A percentile compares a stretch with the other conserved stretches of the same genome.
Conservation (phyloP, 495 filamentous ascomycete species). For the Pseudomonodictys pantanalensis region DNA sequence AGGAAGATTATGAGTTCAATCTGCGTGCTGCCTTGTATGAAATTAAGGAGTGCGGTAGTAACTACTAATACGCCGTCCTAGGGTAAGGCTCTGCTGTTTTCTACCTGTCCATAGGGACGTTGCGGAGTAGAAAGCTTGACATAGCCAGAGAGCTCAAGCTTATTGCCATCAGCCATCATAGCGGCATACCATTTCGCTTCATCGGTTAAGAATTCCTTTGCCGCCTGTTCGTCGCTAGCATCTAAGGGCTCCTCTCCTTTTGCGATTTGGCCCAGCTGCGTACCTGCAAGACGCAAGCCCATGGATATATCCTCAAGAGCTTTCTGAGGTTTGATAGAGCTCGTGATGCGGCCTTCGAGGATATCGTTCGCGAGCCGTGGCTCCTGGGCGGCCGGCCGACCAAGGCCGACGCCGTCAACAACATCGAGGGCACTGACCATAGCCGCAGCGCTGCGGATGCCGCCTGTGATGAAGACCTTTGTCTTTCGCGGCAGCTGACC, state of each 20-base stretch:
- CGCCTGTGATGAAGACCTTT: conserved; percentile 59
- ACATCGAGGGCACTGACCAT: conserved; percentile 54
- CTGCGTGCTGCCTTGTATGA: neutral
- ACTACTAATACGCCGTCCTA: neutral
- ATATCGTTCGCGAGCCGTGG: conserved; percentile 6
- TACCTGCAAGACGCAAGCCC: neutral
- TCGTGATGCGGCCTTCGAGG: neutral
- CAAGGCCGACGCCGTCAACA: conserved; percentile 10
- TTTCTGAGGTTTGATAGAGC: conserved; percentile 4
- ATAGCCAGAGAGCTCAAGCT: neutral
- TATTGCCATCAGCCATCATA: neutral
- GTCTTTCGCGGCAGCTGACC: conserved; percentile 40
- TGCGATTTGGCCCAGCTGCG: neutral
- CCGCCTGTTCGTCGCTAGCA: neutral
- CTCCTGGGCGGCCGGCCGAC: conserved; percentile 9
- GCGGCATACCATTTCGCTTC: neutral
- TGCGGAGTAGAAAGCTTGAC: neutral
- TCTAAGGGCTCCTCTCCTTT: neutral
- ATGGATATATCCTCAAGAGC: neutral
- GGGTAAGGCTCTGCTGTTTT: neutral
- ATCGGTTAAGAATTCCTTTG: neutral
- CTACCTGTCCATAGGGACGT: neutral
- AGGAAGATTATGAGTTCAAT: neutral
- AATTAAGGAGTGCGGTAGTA: neutral
- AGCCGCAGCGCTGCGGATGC: conserved; percentile 55